These are phyloP conservation scores for Pseudogymnoascus sp. DNA, from an alignment of 2,329 filamentous ascomycete species.

Conservation along the genomic window DNA sequence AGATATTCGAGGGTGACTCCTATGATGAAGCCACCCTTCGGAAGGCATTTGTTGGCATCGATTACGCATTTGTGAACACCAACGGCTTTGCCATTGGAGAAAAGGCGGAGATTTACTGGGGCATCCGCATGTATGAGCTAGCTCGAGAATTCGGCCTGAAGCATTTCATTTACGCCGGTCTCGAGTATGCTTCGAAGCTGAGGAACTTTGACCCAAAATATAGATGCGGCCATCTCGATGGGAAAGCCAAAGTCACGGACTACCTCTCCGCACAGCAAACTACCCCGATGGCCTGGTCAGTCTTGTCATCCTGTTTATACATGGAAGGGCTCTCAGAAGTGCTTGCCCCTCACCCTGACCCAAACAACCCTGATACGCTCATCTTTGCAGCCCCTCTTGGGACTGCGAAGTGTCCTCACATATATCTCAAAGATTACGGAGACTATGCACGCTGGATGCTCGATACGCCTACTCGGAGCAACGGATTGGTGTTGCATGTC, in stretches of 20 bases:
- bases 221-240: constrained; percentile 34
- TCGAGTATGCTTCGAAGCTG: constrained; percentile 32
- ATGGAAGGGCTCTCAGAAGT: constrained; percentile 24
- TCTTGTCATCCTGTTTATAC: constrained; percentile 27
- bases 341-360: constrained; percentile 13
- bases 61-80: constrained; percentile 33
- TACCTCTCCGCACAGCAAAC: constrained; percentile 12
- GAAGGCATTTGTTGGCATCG: constrained; percentile 27
- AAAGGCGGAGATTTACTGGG: constrained; percentile 30
- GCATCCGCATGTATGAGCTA: constrained; percentile 29
- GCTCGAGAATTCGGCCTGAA: constrained; percentile 20
- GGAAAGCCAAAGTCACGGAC: constrained; percentile 28
- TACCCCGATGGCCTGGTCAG: constrained; percentile 17
- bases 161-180: constrained; percentile 29
- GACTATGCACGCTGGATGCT: constrained; percentile 23
- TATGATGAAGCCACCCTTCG: constrained; percentile 29
- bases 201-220: constrained; percentile 29
- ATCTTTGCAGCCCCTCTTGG: constrained; percentile 18
- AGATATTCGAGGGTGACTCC: constrained; percentile 31
- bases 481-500: constrained; percentile 21
- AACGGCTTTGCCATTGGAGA: constrained; percentile 33
- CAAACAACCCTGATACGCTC: constrained; percentile 11
- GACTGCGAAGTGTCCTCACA: constrained; percentile 15
- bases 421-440: constrained; percentile 22
- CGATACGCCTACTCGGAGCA: constrained; percentile 18